Percentiles rank a stretch among this genome's conserved stretches.
phyloP scores from a whole-genome alignment of 768 basidiomycete species.

The Cystobasidium onofrii region DNA sequence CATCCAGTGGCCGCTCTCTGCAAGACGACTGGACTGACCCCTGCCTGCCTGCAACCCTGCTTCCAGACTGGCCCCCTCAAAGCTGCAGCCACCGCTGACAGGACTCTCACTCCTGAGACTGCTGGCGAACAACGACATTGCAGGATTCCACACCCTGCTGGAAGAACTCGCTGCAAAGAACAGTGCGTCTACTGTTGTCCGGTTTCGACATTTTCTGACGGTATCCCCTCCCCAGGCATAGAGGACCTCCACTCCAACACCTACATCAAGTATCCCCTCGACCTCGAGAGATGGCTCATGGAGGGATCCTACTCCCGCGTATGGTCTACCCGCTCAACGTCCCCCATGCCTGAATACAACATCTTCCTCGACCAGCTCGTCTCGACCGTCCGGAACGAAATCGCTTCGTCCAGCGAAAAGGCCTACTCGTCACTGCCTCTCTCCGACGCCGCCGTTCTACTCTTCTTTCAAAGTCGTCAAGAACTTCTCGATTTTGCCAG shows the following conservation, averaged over 20 bases:
- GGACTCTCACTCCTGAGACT: slow-evolving; percentile 91
- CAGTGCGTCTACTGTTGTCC: slow-evolving; percentile 39
- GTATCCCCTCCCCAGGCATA: neutral
- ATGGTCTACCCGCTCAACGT: slow-evolving; percentile 86
- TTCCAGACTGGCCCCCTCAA: slow-evolving; percentile 67
- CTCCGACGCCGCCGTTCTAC: slow-evolving; percentile 75
- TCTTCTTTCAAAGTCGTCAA: slow-evolving; percentile 78
- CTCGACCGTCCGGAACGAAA: slow-evolving; percentile 91
- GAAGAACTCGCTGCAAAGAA: slow-evolving; percentile 65
- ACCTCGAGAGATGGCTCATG: slow-evolving; percentile 95
- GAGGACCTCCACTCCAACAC: slow-evolving; percentile 52
- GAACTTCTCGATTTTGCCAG: slow-evolving; percentile 77
- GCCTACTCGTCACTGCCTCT: slow-evolving; percentile 87
- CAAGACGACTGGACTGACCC: neutral
- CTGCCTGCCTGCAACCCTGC: slow-evolving; percentile 49
- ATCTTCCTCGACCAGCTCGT: slow-evolving; percentile 88
- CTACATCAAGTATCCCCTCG: slow-evolving; percentile 74
- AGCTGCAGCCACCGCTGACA: slow-evolving; percentile 76
- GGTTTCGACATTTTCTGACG: neutral
- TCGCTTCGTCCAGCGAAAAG: slow-evolving; percentile 88
- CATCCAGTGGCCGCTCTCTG: slow-evolving; percentile 18
- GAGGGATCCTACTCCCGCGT: slow-evolving; percentile 97
- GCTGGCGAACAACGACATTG: slow-evolving; percentile 89
- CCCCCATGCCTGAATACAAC: slow-evolving; percentile 87
- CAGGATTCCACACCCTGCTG: slow-evolving; percentile 92